Evolutionary conservation across 441 rosid genomes (phyloP).

Genomic region (Adansonia gregorii): DNA sequence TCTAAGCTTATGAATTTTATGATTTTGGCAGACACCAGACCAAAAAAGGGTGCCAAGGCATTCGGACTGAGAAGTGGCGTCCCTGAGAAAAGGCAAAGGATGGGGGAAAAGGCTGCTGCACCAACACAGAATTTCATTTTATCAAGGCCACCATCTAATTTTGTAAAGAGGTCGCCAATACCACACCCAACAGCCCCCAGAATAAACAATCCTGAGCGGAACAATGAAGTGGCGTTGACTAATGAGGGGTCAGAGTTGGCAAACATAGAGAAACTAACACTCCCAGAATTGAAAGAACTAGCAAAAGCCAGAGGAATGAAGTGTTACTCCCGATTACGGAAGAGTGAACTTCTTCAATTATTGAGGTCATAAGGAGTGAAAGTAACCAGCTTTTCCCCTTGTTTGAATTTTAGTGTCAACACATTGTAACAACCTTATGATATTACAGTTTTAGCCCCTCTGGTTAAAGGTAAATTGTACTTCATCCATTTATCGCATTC

Average conservation of each 20-base stretch:
- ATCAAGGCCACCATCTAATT: conserved; percentile 46
- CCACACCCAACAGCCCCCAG: conserved; percentile 36
- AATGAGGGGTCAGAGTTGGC: background rate
- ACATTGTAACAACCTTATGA: too few species aligned
- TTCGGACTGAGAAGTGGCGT: conserved; percentile 19
- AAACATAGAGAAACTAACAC: conserved; percentile 57
- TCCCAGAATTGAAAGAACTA: conserved; percentile 59
- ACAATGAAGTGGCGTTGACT: conserved; percentile 17
- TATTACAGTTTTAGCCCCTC: too few species aligned
- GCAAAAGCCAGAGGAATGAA: conserved; percentile 65
- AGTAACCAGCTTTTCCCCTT: background rate
- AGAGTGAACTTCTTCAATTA: conserved; percentile 27
- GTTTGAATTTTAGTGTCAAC: too few species aligned
- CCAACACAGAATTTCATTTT: conserved; percentile 25
- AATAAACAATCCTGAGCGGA: conserved; percentile 32
- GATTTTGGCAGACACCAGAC: conserved; percentile 34
- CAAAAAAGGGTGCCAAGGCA: conserved; percentile 17
- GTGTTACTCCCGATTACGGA: conserved; percentile 72
- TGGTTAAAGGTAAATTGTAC: too few species aligned
- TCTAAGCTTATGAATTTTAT: conserved; percentile 4
- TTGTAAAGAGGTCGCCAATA: conserved; percentile 48
- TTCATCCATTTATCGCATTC: too few species aligned
- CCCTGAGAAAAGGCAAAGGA: conserved; percentile 20
- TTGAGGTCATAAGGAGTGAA: background rate
- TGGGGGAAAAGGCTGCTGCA: background rate